Evolutionary conservation across 1,284 basidiomycete genomes (phyloP), one percentile per base, ranked within the genome.

Genomic region (Marasmius sp.): DNA sequence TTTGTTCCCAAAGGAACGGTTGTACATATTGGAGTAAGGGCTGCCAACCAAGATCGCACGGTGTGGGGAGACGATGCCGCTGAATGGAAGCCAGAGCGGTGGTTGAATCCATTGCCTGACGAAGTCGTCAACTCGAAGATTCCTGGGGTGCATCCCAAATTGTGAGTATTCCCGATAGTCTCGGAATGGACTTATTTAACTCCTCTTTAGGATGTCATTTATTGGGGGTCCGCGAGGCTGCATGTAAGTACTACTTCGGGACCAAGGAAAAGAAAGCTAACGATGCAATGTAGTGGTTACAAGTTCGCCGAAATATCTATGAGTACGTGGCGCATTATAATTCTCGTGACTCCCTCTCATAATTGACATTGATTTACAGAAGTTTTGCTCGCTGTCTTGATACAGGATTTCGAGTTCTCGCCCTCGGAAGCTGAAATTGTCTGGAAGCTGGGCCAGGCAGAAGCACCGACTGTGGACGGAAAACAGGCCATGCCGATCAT

Each of bases 31-130:
- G 45, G 45, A n/a, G 51, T 59, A 9, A 18, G 10, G 14, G 22
- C 34, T 16, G 47, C 47, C 12, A 59, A 59, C 48, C 41, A n/a
- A 11, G 49, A 51, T 34, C 39, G 27, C n/a, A 22, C 20, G 7
- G 33, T 59, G 4, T 59, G 57, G 57, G 57, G 57, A 36, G n/a
- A 22, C 1, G 48, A 59, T 27, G 45, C 57, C 22, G 16, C 49
- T n/a, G 57, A 59, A 14, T 59, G 57, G 57, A 51, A 48, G 6
- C 57, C 57, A 9, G 57, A 59, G 37, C 57, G 57, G 10, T 59
- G 57, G 57, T 22, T 59, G 9, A 48, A 58, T 55, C 34, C 45
- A 9, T 2, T 38, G 16, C 22, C 47, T 4, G 20, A 10, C 14
- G 16, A 34, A 11, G 41, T 36, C 12, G 45, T 27, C 27, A 27